Evolutionary conservation across 768 basidiomycete species (phyloP).

Genomic region (Lentinula sp.): DNA sequence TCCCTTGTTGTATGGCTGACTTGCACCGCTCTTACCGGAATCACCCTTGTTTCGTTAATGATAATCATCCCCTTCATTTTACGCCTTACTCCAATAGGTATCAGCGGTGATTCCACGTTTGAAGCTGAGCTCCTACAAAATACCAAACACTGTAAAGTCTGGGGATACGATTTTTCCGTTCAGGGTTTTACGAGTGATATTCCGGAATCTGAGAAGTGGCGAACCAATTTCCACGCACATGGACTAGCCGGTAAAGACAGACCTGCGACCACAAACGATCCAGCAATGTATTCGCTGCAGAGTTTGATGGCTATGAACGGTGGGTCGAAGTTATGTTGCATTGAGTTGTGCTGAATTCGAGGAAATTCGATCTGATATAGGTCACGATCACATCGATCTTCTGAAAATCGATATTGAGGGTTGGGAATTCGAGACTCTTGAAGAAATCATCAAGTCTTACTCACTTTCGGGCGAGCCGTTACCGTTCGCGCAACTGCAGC

Average conservation of each 20-base stretch:
- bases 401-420: conserved; percentile 71
- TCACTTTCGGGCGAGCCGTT: conserved; percentile 42
- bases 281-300: conserved; percentile 52
- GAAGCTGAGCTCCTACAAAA: conserved; percentile 51
- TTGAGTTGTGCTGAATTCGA: background rate
- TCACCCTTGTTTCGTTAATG: conserved; percentile 7
- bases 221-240: conserved; percentile 36
- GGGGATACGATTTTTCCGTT: conserved; percentile 52
- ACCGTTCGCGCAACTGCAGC: conserved; percentile 67
- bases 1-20: background rate
- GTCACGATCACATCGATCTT: conserved; percentile 64
- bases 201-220: conserved; percentile 16
- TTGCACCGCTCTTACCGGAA: background rate
- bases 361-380: conserved; percentile 18
- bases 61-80: conserved; percentile 17
- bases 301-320: conserved; percentile 63
- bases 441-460: conserved; percentile 41
- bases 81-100: conserved; percentile 20
- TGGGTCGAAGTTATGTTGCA: conserved; percentile 13
- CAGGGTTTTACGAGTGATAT: conserved; percentile 40
- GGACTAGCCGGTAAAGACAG: conserved; percentile 38
- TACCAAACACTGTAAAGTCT: conserved; percentile 46
- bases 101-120: conserved; percentile 60
- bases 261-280: conserved; percentile 26
- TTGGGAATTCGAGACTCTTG: conserved; percentile 58